Base-by-base conservation (phyloP, 257 asterid species). In the Thymus quinquecostatus region DNA sequence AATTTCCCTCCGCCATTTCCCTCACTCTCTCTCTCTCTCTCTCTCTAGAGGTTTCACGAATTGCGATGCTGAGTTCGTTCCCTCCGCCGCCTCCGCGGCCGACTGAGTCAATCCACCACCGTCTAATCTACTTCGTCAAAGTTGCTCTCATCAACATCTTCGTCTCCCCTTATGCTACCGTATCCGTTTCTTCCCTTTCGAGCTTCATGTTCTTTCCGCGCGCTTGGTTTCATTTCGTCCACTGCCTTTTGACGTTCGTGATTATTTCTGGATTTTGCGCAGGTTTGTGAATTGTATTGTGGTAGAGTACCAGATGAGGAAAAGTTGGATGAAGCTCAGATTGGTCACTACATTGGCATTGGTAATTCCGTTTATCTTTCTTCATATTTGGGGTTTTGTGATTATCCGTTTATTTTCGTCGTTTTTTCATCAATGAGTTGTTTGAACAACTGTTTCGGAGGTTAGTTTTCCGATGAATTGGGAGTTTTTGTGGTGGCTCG, bases 341-440 rank as follows among this genome's bases (percentile, higher is more conserved):
- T 94, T 80, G 97, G 99, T 73, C 99, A 94, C 83, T 92, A 85
- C 76, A 88, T 94, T 73, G 98, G 98, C 73, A 84, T 94, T 70
- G 98, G 99, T 91, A 87, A 70, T 36, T 66, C 54, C 4, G 38
- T 29, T 48, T 68, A 13, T 64, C 51, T n/a, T n/a, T 50, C 48
- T 51, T 32, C 8, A 0, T 28, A 13, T 45, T 45, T 12, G 2
- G n/a, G 40, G 12, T 32, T n/a, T 34, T 44, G 4, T 9, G 1
- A 28, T 29, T 41, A n/a, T 40, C 32, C 14, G 10, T 49, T 1
- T 64, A 1, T 33, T 30, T 41, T 9, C 51, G 6, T 70, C 21
- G 21, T 27, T 48, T 36, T 2, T 11, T 72, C 10, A 55, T n/a
- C 30, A 8, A 6, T 8, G 34, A 29, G 56, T 81, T 21, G 54